Percentiles rank a stretch among this genome's conserved stretches.
phyloP scores from a whole-genome alignment of 2,329 filamentous ascomycete species.

The Aspergillus glaucus region DNA sequence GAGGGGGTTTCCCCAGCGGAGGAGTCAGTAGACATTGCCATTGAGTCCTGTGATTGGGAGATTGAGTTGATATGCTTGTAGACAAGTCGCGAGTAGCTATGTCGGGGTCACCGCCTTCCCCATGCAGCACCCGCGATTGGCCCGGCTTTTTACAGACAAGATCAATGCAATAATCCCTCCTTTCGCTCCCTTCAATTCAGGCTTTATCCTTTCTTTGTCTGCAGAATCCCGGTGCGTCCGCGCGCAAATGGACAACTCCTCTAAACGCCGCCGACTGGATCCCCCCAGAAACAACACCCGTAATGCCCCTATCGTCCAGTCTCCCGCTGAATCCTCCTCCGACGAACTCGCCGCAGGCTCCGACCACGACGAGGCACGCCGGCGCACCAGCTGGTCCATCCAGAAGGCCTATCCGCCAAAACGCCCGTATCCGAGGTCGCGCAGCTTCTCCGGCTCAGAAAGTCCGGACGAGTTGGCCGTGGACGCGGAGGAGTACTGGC shows the following conservation, averaged over 20 bases:
- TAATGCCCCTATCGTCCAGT: conserved; percentile 13
- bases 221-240: conserved; percentile 7
- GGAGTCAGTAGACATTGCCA: no score
- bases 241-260: conserved; percentile 15
- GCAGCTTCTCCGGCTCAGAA: conserved; percentile 28
- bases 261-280: conserved; percentile 19
- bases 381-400: conserved; percentile 29
- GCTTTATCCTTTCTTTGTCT: conserved; percentile 5
- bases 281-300: conserved; percentile 18
- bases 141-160: no score
- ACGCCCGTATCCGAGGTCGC: conserved; percentile 19
- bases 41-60: neutral
- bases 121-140: no score
- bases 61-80: no score
- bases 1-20: neutral
- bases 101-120: no score
- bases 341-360: conserved; percentile 35
- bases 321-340: conserved; percentile 31
- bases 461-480: conserved; percentile 42
- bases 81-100: no score
- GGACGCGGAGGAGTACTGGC: conserved; percentile 34
- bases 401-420: conserved; percentile 26
- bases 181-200: neutral
- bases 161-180: neutral
- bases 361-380: conserved; percentile 30